Evolutionary conservation across 345 rosid genomes (phyloP), one percentile per base, ranked within the genome.

Genomic region (Salix caprea): DNA sequence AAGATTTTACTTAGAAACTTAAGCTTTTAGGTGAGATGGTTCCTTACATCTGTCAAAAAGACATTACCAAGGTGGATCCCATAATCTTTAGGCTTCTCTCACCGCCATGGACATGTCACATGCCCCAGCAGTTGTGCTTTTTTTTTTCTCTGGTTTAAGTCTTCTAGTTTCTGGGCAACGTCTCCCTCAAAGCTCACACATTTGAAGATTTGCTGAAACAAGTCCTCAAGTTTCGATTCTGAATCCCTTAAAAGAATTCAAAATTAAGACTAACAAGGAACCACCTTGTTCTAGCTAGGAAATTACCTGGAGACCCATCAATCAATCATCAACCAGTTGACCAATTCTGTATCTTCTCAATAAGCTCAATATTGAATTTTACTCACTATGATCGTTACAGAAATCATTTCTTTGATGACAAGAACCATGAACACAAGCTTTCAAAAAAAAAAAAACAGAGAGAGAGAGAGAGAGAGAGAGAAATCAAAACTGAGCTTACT

Each of bases 401-500:
- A 46, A 46, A 14, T 14, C 52, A 46, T 46, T 46, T 46, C 16
- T 46, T 46, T 46, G 52, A 14, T 13, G 0, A 46, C 0, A 15
- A 24, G 1, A 39, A 8, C n/a, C 69, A 30, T 16, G 2, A 30
- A 14, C 62, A 60, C 21, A 21, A 15, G 36, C 39, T 6, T 24
- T 18, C 16, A 34, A 44, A 1, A n/a, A 13, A n/a, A n/a, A n/a
- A 19, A 11, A 14, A 26, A 11, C 28, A 28, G 1, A 28, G 28
- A 1, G 6, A 30, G 3, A 30, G 30, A 30, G 32, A 7, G 8
- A 18, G 4, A 42, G n/a, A 34, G 37, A 36, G 37, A 36, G 8
- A 37, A 2, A 6, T 66, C 10, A 52, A 64, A 69, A 75, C 30
- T 6, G 4, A 75, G 75, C 89, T 85, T 80, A 90, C 99, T 73